phyloP scores from a whole-genome alignment of 805 yeast species.

The Hanseniaspora clermontiae region DNA sequence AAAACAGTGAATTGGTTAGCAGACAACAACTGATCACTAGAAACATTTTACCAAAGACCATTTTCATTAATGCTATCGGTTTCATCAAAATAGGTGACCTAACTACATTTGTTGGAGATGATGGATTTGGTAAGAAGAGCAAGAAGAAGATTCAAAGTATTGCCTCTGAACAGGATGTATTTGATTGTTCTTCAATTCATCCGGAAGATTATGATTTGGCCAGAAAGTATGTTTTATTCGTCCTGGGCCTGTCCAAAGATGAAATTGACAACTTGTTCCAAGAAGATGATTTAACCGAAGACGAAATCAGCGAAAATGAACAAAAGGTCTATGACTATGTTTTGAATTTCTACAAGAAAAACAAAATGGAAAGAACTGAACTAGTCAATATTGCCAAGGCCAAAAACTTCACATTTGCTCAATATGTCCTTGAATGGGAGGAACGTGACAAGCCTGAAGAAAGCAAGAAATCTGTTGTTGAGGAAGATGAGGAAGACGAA shows the following conservation, averaged over 20 bases:
- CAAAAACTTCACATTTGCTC: conserved; percentile 12
- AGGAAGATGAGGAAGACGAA: conserved; percentile 24
- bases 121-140: conserved; percentile 29
- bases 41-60: conserved; percentile 61
- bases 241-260: conserved; percentile 7
- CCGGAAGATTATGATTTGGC: conserved; percentile 97
- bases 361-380: conserved; percentile 9
- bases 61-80: conserved; percentile 85
- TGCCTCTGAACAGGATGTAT: conserved; percentile 50
- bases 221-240: conserved; percentile 57
- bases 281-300: conserved; percentile 8
- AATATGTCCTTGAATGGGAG: conserved; percentile 12
- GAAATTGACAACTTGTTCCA: conserved; percentile 4
- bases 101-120: conserved; percentile 18
- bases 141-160: conserved; percentile 26
- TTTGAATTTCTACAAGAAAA: conserved; percentile 6
- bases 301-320: conserved; percentile 11
- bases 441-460: conserved; percentile 1
- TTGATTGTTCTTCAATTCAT: conserved; percentile 92
- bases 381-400: conserved; percentile 10
- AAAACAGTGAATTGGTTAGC: conserved; percentile 42
- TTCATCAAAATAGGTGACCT: conserved; percentile 64
- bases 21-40: conserved; percentile 80
- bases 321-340: conserved; percentile 7
- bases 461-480: not conserved